phyloP scores from a whole-genome alignment of 768 basidiomycete genomes.

The Leccinum olivaceopallidum region DNA sequence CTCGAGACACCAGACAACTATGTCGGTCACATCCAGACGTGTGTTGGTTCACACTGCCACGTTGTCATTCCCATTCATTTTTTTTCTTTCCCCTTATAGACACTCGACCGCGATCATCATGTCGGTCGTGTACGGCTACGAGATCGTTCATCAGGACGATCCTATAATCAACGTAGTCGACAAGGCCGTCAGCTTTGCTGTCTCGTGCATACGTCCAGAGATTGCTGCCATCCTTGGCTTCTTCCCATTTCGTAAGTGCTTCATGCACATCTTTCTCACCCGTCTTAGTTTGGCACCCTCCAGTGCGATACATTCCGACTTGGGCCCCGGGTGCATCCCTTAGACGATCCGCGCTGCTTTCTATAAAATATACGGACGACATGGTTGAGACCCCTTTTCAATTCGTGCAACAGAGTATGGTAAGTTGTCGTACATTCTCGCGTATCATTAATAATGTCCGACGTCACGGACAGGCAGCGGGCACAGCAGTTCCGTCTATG shows the following conservation, averaged over 20 bases:
- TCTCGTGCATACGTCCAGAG: conserved; percentile 25
- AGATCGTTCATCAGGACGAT: conserved; percentile 25
- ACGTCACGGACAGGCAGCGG: conserved; percentile 19
- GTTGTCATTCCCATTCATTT: not conserved
- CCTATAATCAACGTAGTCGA: conserved; percentile 29
- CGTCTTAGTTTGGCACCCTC: not conserved
- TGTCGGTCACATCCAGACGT: conserved; percentile 28
- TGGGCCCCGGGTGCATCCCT: conserved; percentile 44
- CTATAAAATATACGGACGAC: conserved; percentile 19
- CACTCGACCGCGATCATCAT: conserved; percentile 31
- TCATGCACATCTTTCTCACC: not conserved
- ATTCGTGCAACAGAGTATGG: conserved; percentile 35
- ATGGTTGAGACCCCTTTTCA: conserved; percentile 34
- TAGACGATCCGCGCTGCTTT: conserved; percentile 30
- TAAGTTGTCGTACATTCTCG: conserved; percentile 6
- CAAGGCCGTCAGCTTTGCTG: conserved; percentile 24
- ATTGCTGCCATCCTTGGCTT: conserved; percentile 38
- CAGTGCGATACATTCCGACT: conserved; percentile 38
- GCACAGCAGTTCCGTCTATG: conserved; percentile 29
- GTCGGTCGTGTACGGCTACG: conserved; percentile 34
- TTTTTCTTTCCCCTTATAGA: conserved; percentile 8
- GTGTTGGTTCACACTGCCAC: not conserved
- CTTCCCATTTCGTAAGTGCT: conserved; percentile 36
- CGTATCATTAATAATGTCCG: not conserved
- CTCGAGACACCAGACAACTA: conserved; percentile 23